Evolutionary conservation across 2,329 filamentous ascomycete genomes (phyloP).

Genomic region (Penicillium sp.): DNA sequence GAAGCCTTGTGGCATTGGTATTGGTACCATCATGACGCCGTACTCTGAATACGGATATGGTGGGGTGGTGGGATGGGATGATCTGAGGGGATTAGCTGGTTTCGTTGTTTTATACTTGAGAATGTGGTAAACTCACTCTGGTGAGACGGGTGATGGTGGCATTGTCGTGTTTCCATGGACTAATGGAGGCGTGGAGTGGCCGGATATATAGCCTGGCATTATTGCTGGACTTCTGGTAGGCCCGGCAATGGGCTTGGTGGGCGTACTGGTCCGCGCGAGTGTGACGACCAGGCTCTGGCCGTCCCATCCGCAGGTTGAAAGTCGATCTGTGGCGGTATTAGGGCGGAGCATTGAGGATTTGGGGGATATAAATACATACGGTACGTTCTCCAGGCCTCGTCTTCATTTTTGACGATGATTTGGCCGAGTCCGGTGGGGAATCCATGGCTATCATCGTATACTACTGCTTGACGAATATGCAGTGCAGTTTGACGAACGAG

Average conservation of each 20-base stretch:
- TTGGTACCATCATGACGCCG: slow-evolving; percentile 21
- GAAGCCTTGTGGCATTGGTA: slow-evolving; percentile 23
- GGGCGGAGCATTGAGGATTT: not conserved
- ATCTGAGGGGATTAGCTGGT: slow-evolving; percentile 16
- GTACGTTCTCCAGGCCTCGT: slow-evolving; percentile 45
- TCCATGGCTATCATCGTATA: slow-evolving; percentile 44
- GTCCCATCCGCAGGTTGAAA: slow-evolving; percentile 44
- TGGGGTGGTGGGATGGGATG: slow-evolving; percentile 20
- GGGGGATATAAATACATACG: slow-evolving; percentile 26
- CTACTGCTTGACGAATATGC: slow-evolving; percentile 45
- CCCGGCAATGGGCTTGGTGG: slow-evolving; percentile 42
- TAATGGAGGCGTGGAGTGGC: slow-evolving; percentile 35
- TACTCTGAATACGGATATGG: slow-evolving; percentile 29
- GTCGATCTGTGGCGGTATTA: slow-evolving; percentile 34
- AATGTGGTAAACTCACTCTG: slow-evolving; percentile 31
- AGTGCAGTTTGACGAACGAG: slow-evolving; percentile 44
- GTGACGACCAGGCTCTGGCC: slow-evolving; percentile 44
- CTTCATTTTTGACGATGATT: slow-evolving; percentile 46
- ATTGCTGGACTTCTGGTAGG: slow-evolving; percentile 40
- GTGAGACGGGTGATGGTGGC: slow-evolving; percentile 36
- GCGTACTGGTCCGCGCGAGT: slow-evolving; percentile 39
- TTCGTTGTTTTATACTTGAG: not conserved
- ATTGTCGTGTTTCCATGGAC: slow-evolving; percentile 28
- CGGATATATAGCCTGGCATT: slow-evolving; percentile 28
- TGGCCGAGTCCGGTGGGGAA: slow-evolving; percentile 44